These are phyloP conservation scores for Leucoagaricus sp. DNA, from an alignment of 1,284 basidiomycete genomes.

Conservation along the genomic window DNA sequence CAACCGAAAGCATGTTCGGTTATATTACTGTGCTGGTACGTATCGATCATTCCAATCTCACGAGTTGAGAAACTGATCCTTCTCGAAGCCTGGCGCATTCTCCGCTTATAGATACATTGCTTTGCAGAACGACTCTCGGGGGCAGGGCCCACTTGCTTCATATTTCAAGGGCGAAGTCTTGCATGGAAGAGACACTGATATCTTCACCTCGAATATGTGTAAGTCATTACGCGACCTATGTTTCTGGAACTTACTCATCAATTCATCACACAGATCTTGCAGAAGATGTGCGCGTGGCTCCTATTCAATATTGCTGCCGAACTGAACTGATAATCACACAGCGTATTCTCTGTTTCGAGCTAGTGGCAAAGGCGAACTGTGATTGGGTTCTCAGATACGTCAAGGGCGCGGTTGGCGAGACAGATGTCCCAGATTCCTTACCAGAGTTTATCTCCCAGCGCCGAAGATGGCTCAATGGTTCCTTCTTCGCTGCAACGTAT, in stretches of 20 bases:
- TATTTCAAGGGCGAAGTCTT: conserved; percentile 98
- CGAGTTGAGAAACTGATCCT: background rate
- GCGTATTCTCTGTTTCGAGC: conserved; percentile 96
- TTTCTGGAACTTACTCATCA: background rate
- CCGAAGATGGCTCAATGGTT: conserved; percentile 90
- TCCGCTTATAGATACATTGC: conserved; percentile 93
- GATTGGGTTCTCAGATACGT: conserved; percentile 97
- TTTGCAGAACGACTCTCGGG: conserved; percentile 84
- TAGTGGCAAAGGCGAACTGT: conserved; percentile 89
- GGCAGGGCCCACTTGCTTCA: conserved; percentile 86
- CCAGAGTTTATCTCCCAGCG: conserved; percentile 96
- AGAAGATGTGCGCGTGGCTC: conserved; percentile 82
- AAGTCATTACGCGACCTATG: conserved; percentile 28
- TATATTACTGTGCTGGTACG: conserved; percentile 83
- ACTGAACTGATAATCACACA: conserved; percentile 33
- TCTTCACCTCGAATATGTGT: conserved; percentile 95
- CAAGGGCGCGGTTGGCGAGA: conserved; percentile 93
- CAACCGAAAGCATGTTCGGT: conserved; percentile 90
- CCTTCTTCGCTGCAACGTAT: conserved; percentile 93
- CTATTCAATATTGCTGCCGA: too few species aligned
- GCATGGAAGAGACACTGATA: conserved; percentile 89
- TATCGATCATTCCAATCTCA: conserved; percentile 3
- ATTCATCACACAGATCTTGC: conserved; percentile 61
- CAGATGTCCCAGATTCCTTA: conserved; percentile 92
- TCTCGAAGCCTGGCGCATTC: conserved; percentile 85